phyloP scores from a whole-genome alignment of 345 rosid species.

The Lepidium sativum region DNA sequence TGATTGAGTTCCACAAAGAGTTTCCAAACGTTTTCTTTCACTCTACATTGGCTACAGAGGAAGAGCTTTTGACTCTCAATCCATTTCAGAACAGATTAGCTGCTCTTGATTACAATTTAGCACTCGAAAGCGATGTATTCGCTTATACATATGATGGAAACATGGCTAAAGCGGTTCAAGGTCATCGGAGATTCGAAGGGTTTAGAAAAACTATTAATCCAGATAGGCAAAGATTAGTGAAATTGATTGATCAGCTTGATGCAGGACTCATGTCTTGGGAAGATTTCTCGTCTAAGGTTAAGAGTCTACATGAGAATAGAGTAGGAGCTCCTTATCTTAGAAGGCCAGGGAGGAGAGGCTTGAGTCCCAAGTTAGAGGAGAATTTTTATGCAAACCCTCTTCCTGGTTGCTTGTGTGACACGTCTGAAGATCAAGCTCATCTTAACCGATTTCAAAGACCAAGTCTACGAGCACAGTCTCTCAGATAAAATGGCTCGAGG shows the following conservation, averaged over 20 bases:
- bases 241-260: constrained; percentile 49
- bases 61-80: constrained; percentile 38
- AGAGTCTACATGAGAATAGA: constrained; percentile 39
- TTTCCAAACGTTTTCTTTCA: constrained; percentile 48
- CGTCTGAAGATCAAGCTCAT: constrained; percentile 10
- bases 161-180: constrained; percentile 76
- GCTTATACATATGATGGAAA: constrained; percentile 62
- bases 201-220: constrained; percentile 65
- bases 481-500: constrained; percentile 12
- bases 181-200: constrained; percentile 63
- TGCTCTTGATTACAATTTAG: constrained; percentile 58
- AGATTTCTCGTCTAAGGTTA: constrained; percentile 35
- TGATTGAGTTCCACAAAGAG: constrained; percentile 35
- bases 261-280: constrained; percentile 39
- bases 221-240: constrained; percentile 49
- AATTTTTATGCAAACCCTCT: constrained; percentile 67
- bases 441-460: constrained; percentile 30
- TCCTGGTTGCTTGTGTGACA: constrained; percentile 64
- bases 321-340: constrained; percentile 47
- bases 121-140: constrained; percentile 57
- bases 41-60: constrained; percentile 43
- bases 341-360: constrained; percentile 26
- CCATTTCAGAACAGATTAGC: constrained; percentile 51
- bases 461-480: constrained; percentile 21
- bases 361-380: constrained; percentile 39